These are phyloP conservation scores for Lactarius indigo DNA, from an alignment of 768 basidiomycete species.

Conservation along the genomic window DNA sequence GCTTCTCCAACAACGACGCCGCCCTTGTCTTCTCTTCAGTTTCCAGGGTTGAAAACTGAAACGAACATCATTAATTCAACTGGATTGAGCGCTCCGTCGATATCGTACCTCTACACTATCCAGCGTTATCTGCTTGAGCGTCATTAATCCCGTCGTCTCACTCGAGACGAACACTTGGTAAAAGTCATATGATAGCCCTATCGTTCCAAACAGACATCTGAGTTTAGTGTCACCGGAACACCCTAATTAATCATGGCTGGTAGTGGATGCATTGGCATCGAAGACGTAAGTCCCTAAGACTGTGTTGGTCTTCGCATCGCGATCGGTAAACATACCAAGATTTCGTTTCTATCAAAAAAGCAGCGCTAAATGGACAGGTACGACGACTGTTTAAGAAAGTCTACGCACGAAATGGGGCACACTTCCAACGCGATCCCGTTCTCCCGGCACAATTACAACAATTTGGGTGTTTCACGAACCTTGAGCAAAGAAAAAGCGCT, in stretches of 20 bases:
- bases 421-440: constrained; percentile 65
- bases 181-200: constrained; percentile 76
- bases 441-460: constrained; percentile 65
- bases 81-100: neutral
- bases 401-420: constrained; percentile 74
- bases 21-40: constrained; percentile 13
- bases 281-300: constrained; percentile 63
- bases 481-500: neutral
- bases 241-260: constrained; percentile 70
- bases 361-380: neutral
- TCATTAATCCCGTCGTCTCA: constrained; percentile 61
- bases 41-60: constrained; percentile 18
- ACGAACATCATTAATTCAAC: neutral
- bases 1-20: constrained; percentile 5
- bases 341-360: constrained; percentile 57
- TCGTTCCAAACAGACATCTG: constrained; percentile 78
- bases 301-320: neutral
- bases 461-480: constrained; percentile 68
- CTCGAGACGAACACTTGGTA: constrained; percentile 74
- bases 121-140: constrained; percentile 58
- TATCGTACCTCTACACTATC: constrained; percentile 56
- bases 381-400: constrained; percentile 11
- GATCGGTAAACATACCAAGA: constrained; percentile 44
- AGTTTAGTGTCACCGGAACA: constrained; percentile 64
- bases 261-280: constrained; percentile 77